Evolutionary conservation across 2,329 filamentous ascomycete genomes (phyloP), one percentile per base, ranked within the genome.

Genomic region (Claviceps digitariae): DNA sequence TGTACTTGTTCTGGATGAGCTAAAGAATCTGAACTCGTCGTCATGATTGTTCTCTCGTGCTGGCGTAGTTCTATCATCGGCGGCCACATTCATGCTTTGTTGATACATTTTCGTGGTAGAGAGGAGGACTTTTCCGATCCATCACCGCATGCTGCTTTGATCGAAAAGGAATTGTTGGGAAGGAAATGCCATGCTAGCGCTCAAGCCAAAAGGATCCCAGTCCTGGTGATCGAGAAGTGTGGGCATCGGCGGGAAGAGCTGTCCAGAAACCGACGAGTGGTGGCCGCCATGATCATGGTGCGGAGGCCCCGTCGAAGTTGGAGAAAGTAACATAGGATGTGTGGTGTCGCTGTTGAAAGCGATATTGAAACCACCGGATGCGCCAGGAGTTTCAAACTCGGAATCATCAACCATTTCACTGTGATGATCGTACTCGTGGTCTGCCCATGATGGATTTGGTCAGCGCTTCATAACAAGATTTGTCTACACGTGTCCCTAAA

Each of bases 371-470:
- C 83, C 79, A 15, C 81, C 81, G 46, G 83, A 78, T 44, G 82
- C 83, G 53, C 67, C 71, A 2, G 84, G 78, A 12, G 82, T 81
- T 56, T 89, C 84, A 59, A 83, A 79, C 61, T 87, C 84, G 60
- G 83, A 74, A 56, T 94, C 87, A 63, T 96, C 90, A 68, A 94
- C 82, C 77, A 95, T 87, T 63, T 91, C 89, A 67, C 81, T 81
- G 72, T 89, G 87, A 53, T 88, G 86, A 68, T 96, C 90, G 72
- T 96, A 97, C 75, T 97, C 91, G 78, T 95, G 90, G 74, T 97
- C 91, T 96, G 74, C 75, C 75, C 12, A 46, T 20, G 12, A 23
- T n/a, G 5, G 9, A 69, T 86, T 74, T 84, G 77, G 73, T 76
- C 82, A 81, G 77, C 76, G 82, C 76, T 48, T 78, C 77, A 7